Conservation (phyloP, 1,139 yeast species). For the Taphrina pruni region DNA sequence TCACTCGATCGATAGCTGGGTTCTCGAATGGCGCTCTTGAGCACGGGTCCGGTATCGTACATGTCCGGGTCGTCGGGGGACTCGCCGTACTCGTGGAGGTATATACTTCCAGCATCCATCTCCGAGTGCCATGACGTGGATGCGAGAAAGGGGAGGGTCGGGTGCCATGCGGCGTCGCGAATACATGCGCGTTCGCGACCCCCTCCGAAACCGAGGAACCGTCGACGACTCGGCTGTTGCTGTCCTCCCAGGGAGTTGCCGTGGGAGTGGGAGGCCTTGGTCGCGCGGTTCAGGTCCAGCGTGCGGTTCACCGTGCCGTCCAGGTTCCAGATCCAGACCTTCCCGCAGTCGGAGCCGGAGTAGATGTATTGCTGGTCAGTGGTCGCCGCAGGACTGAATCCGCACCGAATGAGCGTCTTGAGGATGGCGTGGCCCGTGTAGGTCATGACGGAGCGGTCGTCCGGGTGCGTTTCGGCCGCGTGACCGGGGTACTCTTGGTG, state of each 20-base stretch:
- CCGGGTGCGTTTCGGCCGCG: slow-evolving; percentile 47
- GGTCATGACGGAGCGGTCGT: slow-evolving; percentile 50
- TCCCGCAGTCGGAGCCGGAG: slow-evolving; percentile 51
- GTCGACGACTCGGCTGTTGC: slow-evolving; percentile 1
- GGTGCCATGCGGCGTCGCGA: slow-evolving; percentile 49
- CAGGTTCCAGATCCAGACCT: slow-evolving; percentile 50
- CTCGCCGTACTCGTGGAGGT: slow-evolving; percentile 44
- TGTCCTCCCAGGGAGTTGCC: no score
- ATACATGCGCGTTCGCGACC: slow-evolving; percentile 44
- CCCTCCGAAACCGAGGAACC: slow-evolving; percentile 33
- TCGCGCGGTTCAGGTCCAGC: slow-evolving; percentile 39
- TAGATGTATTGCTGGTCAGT: slow-evolving; percentile 51
- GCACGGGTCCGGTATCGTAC: slow-evolving; percentile 23
- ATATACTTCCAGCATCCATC: slow-evolving; percentile 45
- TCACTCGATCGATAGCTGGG: slow-evolving; percentile 12
- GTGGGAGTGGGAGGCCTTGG: slow-evolving; percentile 14
- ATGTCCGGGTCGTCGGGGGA: background rate
- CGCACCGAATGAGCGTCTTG: slow-evolving; percentile 51
- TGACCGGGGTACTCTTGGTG: slow-evolving; percentile 48
- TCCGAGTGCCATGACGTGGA: slow-evolving; percentile 46
- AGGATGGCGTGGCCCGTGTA: slow-evolving; percentile 51
- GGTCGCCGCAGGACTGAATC: slow-evolving; percentile 50
- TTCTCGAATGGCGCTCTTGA: slow-evolving; percentile 29
- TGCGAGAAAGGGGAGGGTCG: slow-evolving; percentile 46
- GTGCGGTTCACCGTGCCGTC: slow-evolving; percentile 49